A percentile compares a stretch with the other conserved stretches of the same genome.
Evolutionary conservation across 768 basidiomycete genomes (phyloP).

Genomic region (Lactarius sp.): DNA sequence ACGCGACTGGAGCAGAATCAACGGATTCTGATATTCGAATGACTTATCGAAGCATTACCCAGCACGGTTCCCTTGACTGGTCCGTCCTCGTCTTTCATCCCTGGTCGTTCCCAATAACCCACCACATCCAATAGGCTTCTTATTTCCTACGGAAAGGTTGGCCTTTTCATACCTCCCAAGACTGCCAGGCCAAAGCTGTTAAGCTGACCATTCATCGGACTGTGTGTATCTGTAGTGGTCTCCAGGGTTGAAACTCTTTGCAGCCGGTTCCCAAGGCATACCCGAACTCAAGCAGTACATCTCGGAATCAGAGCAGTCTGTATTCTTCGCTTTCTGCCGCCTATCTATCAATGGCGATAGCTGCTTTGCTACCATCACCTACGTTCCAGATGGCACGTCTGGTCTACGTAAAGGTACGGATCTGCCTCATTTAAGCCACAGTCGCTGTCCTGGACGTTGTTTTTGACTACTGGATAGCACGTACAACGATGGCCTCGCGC

Average conservation of each 20-base stretch:
- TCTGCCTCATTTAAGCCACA: neutral
- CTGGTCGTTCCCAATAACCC: neutral
- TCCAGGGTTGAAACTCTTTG: slow-evolving; percentile 16
- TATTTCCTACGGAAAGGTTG: slow-evolving; percentile 22
- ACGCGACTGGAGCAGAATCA: slow-evolving; percentile 3
- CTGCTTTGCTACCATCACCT: slow-evolving; percentile 20
- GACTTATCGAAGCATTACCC: slow-evolving; percentile 18
- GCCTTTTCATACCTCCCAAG: neutral
- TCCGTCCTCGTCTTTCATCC: neutral
- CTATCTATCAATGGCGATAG: slow-evolving; percentile 1
- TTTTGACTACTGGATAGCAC: slow-evolving; percentile 6
- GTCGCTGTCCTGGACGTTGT: neutral
- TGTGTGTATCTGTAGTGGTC: slow-evolving; percentile 18
- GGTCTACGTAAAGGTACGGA: slow-evolving; percentile 18
- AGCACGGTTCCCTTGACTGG: slow-evolving; percentile 22
- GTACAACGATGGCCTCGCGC: slow-evolving; percentile 16
- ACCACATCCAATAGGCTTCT: slow-evolving; percentile 7
- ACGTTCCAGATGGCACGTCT: slow-evolving; percentile 21
- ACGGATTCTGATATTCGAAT: slow-evolving; percentile 18
- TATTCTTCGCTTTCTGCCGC: slow-evolving; percentile 19
- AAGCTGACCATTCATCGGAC: neutral
- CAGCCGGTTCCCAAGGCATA: slow-evolving; percentile 23
- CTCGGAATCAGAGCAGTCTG: slow-evolving; percentile 10
- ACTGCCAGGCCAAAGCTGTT: neutral
- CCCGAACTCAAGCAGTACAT: slow-evolving; percentile 16